Conservation (phyloP, 2,329 filamentous ascomycete genomes). For the Nannizzia gypsea region DNA sequence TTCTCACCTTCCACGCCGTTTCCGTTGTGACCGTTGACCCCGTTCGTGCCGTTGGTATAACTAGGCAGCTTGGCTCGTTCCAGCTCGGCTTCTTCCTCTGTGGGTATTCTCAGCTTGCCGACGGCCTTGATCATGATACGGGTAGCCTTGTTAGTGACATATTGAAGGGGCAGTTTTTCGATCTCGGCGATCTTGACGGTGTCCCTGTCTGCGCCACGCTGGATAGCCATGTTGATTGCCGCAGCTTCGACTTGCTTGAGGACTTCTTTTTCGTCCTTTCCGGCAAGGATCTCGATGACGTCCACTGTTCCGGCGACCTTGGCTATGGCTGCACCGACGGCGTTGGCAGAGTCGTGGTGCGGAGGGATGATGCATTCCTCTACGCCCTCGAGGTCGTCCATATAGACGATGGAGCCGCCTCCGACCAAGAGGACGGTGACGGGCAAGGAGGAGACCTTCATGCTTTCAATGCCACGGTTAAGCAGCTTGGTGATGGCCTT, state of each 20-base stretch:
- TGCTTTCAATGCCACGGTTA: constrained; percentile 43
- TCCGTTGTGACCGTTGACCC: constrained; percentile 1
- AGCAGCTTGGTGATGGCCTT: constrained; percentile 37
- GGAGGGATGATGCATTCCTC: constrained; percentile 41
- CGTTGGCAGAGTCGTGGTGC: constrained; percentile 47
- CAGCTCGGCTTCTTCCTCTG: background rate
- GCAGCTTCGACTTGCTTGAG: constrained; percentile 17
- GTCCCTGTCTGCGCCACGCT: constrained; percentile 18
- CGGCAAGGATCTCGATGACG: constrained; percentile 38
- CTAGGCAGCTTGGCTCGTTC: background rate
- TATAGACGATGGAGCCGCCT: constrained; percentile 44
- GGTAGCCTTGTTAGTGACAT: constrained; percentile 26
- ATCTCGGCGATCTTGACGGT: constrained; percentile 36
- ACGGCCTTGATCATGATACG: constrained; percentile 30
- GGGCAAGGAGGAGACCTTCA: constrained; percentile 45
- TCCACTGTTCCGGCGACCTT: constrained; percentile 45
- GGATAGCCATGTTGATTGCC: constrained; percentile 17
- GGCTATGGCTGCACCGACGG: constrained; percentile 49
- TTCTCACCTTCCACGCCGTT: constrained; percentile 11
- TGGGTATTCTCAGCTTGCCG: constrained; percentile 30
- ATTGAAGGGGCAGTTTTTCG: constrained; percentile 30
- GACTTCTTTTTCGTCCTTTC: constrained; percentile 15
- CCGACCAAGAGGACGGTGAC: constrained; percentile 46
- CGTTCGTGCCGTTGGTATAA: background rate
- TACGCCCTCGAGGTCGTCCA: constrained; percentile 39